Evolutionary conservation across 2,329 filamentous ascomycete species (phyloP).

Genomic region (Fusarium hostae): DNA sequence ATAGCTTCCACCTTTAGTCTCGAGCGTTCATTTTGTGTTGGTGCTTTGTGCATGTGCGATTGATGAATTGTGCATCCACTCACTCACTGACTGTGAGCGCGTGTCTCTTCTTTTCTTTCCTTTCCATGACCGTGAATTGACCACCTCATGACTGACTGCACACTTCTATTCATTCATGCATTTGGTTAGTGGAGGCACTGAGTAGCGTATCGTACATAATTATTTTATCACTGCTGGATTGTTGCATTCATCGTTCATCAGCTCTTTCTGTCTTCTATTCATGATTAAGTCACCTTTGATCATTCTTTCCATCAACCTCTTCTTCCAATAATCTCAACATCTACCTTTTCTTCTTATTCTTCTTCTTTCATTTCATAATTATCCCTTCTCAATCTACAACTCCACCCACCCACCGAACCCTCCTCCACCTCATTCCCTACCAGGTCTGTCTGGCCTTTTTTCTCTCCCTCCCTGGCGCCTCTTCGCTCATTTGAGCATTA

Average conservation of each 20-base stretch:
- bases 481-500: constrained; percentile 46
- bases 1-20: constrained; percentile 20
- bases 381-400: constrained; percentile 41
- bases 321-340: background rate
- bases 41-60: constrained; percentile 3
- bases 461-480: constrained; percentile 50
- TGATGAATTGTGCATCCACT: constrained; percentile 1
- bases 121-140: background rate
- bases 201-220: background rate
- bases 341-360: constrained; percentile 15
- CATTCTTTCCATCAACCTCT: constrained; percentile 11
- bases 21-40: constrained; percentile 21
- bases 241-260: constrained; percentile 5
- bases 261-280: constrained; percentile 1
- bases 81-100: background rate
- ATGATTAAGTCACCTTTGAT: constrained; percentile 1
- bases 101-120: background rate
- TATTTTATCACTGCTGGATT: background rate
- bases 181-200: background rate
- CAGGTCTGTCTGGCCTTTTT: constrained; percentile 44
- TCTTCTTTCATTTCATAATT: constrained; percentile 38
- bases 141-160: constrained; percentile 9
- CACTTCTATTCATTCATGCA: constrained; percentile 6
- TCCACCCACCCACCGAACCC: constrained; percentile 36
- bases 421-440: constrained; percentile 48